These are phyloP conservation scores for Monilinia laxa DNA, from an alignment of 2,329 filamentous ascomycete genomes.

Conservation along the genomic window DNA sequence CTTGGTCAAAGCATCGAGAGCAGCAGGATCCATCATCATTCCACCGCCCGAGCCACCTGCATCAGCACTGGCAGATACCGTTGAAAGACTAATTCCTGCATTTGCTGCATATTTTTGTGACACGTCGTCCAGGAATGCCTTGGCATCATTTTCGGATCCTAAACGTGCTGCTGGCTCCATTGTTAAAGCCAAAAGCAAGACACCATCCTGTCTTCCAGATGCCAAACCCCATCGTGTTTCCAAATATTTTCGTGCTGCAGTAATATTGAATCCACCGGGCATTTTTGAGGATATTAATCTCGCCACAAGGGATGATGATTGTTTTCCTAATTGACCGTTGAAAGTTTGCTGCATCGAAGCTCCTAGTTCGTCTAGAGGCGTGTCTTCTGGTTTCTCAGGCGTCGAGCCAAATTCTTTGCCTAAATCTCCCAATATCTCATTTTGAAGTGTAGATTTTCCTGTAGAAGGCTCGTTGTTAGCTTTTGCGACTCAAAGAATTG, in stretches of 20 bases:
- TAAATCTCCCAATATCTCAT: slow-evolving; percentile 95
- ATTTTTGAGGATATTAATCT: slow-evolving; percentile 98
- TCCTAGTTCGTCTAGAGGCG: slow-evolving; percentile 90
- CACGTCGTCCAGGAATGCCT: slow-evolving; percentile 85
- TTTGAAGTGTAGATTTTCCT: slow-evolving; percentile 98
- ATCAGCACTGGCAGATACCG: slow-evolving; percentile 70
- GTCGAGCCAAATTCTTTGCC: slow-evolving; percentile 98
- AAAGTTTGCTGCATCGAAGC: slow-evolving; percentile 98
- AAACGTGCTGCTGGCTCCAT: slow-evolving; percentile 89
- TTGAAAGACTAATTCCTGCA: slow-evolving; percentile 80
- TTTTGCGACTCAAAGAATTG: slow-evolving; percentile 23
- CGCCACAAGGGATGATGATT: slow-evolving; percentile 88
- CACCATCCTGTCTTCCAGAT: slow-evolving; percentile 85
- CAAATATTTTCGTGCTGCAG: slow-evolving; percentile 88
- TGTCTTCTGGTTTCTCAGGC: slow-evolving; percentile 97
- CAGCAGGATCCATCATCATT: slow-evolving; percentile 99
- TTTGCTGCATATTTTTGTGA: slow-evolving; percentile 84
- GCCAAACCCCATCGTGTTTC: slow-evolving; percentile 91
- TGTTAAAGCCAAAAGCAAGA: slow-evolving; percentile 82
- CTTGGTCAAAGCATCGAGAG: slow-evolving; percentile 94
- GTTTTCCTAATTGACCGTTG: slow-evolving; percentile 96
- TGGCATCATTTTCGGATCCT: slow-evolving; percentile 85
- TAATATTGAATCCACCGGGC: slow-evolving; percentile 99
- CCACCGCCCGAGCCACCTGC: slow-evolving; percentile 70
- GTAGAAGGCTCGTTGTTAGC: slow-evolving; percentile 29